Evolutionary conservation across 2,329 filamentous ascomycete genomes (phyloP).

Genomic region (Monosporascus sp.): DNA sequence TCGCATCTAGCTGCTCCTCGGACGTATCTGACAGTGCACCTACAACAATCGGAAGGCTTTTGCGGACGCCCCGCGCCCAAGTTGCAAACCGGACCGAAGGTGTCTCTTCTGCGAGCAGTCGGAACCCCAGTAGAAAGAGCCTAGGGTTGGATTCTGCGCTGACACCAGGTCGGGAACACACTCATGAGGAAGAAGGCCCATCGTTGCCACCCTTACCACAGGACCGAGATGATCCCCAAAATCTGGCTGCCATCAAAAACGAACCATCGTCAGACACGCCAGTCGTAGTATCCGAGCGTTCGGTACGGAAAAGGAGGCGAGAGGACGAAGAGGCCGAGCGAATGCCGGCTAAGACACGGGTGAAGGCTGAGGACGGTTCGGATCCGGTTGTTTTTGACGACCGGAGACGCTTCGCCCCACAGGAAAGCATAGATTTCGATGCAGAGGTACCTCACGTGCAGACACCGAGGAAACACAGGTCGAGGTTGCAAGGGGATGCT

Average conservation of each 20-base stretch:
- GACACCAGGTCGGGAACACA: constrained; percentile 1
- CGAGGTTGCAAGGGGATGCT: constrained; percentile 3
- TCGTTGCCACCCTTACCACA: constrained; percentile 27
- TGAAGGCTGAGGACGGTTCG: constrained; percentile 41
- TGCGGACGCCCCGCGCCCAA: not conserved
- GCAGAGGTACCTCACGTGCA: constrained; percentile 37
- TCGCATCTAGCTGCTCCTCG: constrained; percentile 18
- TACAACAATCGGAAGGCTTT: not conserved
- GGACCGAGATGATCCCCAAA: not conserved
- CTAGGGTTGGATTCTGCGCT: constrained; percentile 5
- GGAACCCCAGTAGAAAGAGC: not conserved
- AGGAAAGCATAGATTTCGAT: constrained; percentile 59
- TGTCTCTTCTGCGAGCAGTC: too few relatives aligned
- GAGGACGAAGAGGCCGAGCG: constrained; percentile 17
- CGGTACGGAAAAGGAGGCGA: constrained; percentile 43
- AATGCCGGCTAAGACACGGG: constrained; percentile 20
- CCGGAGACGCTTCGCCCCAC: constrained; percentile 29
- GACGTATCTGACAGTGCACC: constrained; percentile 6
- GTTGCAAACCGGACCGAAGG: not conserved
- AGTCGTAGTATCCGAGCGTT: constrained; percentile 45
- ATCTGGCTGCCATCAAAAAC: constrained; percentile 33
- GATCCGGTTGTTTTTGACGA: constrained; percentile 23
- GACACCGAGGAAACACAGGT: constrained; percentile 36
- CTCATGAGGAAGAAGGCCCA: constrained; percentile 6
- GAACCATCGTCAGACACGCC: constrained; percentile 51